A percentile compares a stretch with the other conserved stretches of the same genome.
These are phyloP conservation scores for Gremmenia infestans DNA, from an alignment of 2,329 filamentous ascomycete species.

Conservation along the genomic window DNA sequence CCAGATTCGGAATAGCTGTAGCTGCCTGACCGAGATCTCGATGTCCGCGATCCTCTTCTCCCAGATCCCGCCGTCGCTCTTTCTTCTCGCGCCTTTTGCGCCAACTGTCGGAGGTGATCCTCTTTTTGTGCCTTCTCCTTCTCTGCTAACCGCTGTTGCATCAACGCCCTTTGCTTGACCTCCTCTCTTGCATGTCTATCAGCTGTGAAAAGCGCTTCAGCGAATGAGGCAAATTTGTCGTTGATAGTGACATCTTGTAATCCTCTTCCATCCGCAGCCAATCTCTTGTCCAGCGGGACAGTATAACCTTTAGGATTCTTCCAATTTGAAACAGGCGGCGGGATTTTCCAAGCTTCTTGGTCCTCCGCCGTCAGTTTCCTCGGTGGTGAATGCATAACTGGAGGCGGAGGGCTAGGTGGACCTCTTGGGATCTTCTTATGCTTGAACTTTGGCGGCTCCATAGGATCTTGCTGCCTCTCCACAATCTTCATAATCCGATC, in stretches of 20 bases:
- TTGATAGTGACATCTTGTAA: slow-evolving; percentile 94
- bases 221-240: slow-evolving; percentile 96
- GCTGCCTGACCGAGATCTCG: slow-evolving; percentile 41
- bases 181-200: slow-evolving; percentile 94
- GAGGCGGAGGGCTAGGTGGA: slow-evolving; percentile 86
- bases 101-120: slow-evolving; percentile 80
- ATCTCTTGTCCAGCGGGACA: slow-evolving; percentile 87
- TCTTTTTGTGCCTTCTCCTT: slow-evolving; percentile 96
- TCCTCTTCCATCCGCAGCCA: slow-evolving; percentile 88
- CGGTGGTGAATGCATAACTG: slow-evolving; percentile 91
- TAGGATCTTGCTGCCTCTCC: slow-evolving; percentile 84
- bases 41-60: slow-evolving; percentile 34
- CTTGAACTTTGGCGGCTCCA: slow-evolving; percentile 98
- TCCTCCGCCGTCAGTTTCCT: slow-evolving; percentile 94
- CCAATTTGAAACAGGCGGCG: slow-evolving; percentile 92
- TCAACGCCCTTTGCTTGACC: slow-evolving; percentile 82
- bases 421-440: slow-evolving; percentile 96
- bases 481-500: slow-evolving; percentile 99
- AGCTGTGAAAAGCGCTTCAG: slow-evolving; percentile 88
- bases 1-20: slow-evolving; percentile 48
- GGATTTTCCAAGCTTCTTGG: slow-evolving; percentile 92
- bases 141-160: slow-evolving; percentile 94
- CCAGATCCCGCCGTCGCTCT: slow-evolving; percentile 51
- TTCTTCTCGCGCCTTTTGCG: slow-evolving; percentile 88
- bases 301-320: slow-evolving; percentile 99